phyloP scores from a whole-genome alignment of 768 basidiomycete species.

The Xerocomus brunneocitrinus region DNA sequence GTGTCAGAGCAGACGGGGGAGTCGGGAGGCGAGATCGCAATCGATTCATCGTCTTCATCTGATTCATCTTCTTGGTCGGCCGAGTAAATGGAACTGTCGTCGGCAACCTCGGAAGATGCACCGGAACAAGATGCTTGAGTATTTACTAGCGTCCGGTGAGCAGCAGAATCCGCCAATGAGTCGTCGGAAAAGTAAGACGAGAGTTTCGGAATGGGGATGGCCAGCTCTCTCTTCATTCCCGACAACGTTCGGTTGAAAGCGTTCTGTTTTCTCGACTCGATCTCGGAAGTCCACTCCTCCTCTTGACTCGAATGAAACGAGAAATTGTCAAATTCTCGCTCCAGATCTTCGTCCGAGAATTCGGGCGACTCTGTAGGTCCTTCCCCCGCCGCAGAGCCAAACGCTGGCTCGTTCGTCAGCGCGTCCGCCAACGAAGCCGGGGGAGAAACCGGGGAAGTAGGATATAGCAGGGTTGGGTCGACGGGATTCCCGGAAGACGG shows the following conservation, averaged over 20 bases:
- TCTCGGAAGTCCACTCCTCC: slow-evolving; percentile 14
- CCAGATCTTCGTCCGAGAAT: slow-evolving; percentile 9
- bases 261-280: slow-evolving; percentile 5
- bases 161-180: background rate
- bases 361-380: background rate
- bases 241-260: slow-evolving; percentile 2
- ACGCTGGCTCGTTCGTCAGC: background rate
- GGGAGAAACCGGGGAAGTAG: background rate
- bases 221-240: slow-evolving; percentile 8
- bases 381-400: background rate
- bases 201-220: slow-evolving; percentile 7
- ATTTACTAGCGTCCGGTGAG: background rate
- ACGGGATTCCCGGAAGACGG: background rate
- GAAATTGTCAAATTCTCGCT: slow-evolving; percentile 11
- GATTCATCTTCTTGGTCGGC: slow-evolving; percentile 4
- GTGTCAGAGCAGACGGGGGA: background rate
- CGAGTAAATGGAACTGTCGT: background rate
- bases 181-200: slow-evolving; percentile 10
- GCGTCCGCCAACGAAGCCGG: background rate
- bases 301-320: slow-evolving; percentile 8
- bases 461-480: background rate
- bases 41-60: background rate
- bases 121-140: background rate
- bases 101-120: background rate
- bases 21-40: background rate